A percentile compares a stretch with the other conserved stretches of the same genome.
Conservation (phyloP, 306 rosid genomes). For the Heteromeles arbutifolia region DNA sequence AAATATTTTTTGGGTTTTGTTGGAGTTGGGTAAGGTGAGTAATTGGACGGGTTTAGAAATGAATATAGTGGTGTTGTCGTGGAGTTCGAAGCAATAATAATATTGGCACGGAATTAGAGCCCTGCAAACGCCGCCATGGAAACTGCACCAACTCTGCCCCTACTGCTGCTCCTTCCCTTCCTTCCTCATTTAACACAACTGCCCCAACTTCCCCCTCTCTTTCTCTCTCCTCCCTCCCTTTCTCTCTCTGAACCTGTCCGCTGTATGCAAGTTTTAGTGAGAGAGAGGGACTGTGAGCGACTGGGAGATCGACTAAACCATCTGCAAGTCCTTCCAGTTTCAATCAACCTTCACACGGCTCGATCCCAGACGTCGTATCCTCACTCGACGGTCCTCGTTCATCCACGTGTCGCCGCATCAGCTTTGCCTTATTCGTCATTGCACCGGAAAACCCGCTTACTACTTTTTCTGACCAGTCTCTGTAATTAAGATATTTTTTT, state of each 20-base stretch:
- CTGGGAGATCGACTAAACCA: conserved; percentile 2
- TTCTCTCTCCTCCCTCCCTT: conserved; percentile 19
- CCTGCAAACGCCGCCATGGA: conserved; percentile 98
- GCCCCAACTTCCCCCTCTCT: not conserved
- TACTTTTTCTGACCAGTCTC: conserved; percentile 48
- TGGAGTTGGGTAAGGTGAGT: not conserved
- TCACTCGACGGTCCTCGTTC: conserved; percentile 27
- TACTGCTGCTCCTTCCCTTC: not conserved
- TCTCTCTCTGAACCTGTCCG: conserved; percentile 1
- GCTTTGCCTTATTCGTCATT: conserved; percentile 72
- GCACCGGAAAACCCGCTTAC: conserved; percentile 81
- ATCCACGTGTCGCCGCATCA: conserved; percentile 45
- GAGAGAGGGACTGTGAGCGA: not conserved
- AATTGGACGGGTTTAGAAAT: conserved; percentile 6
- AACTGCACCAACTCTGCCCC: conserved; percentile 61
- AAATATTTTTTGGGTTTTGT: not conserved
- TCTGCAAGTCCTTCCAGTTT: conserved; percentile 47
- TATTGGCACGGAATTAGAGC: conserved; percentile 81
- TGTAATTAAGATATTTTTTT: conserved; percentile 8
- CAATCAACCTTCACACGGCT: conserved; percentile 34
- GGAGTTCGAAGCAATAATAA: conserved; percentile 42
- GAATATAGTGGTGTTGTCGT: conserved; percentile 14
- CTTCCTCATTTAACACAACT: conserved; percentile 18
- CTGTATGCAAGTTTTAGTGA: not conserved
- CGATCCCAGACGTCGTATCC: conserved; percentile 20